Evolutionary conservation across 202 grass and related monocot species (phyloP).

Genomic region (Saccharum hybrid): DNA sequence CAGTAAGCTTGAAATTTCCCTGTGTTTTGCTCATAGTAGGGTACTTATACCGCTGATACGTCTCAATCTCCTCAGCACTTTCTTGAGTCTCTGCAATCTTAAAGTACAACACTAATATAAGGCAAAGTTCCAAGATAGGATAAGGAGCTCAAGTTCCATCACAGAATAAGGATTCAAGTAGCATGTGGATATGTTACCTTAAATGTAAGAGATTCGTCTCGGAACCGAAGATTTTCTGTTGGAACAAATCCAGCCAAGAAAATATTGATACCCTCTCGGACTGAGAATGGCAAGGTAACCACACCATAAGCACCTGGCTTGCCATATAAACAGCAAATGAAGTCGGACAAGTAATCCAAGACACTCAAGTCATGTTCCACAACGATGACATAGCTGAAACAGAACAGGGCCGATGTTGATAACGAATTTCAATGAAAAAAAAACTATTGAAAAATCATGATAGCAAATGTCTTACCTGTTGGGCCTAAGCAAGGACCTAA

Average conservation of each 20-base stretch:
- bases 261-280: slow-evolving; percentile 92
- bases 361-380: slow-evolving; percentile 75
- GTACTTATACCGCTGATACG: slow-evolving; percentile 90
- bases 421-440: background rate
- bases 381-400: slow-evolving; percentile 87
- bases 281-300: slow-evolving; percentile 87
- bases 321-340: slow-evolving; percentile 97
- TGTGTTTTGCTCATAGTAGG: slow-evolving; percentile 97
- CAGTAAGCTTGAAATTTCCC: slow-evolving; percentile 82
- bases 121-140: background rate
- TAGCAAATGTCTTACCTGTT: slow-evolving; percentile 63
- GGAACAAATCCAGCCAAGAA: slow-evolving; percentile 95
- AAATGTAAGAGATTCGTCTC: slow-evolving; percentile 95
- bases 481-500: slow-evolving; percentile 79
- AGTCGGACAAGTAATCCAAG: slow-evolving; percentile 88
- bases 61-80: slow-evolving; percentile 86
- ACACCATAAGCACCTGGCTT: slow-evolving; percentile 96
- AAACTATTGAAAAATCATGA: slow-evolving; percentile 16
- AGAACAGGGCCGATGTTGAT: background rate
- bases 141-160: slow-evolving; percentile 9
- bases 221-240: slow-evolving; percentile 87
- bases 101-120: slow-evolving; percentile 34
- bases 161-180: background rate
- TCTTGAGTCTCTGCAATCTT: slow-evolving; percentile 89
- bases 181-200: slow-evolving; percentile 53